Evolutionary conservation across 768 basidiomycete species (phyloP).

Genomic region (Lentinula sp.): DNA sequence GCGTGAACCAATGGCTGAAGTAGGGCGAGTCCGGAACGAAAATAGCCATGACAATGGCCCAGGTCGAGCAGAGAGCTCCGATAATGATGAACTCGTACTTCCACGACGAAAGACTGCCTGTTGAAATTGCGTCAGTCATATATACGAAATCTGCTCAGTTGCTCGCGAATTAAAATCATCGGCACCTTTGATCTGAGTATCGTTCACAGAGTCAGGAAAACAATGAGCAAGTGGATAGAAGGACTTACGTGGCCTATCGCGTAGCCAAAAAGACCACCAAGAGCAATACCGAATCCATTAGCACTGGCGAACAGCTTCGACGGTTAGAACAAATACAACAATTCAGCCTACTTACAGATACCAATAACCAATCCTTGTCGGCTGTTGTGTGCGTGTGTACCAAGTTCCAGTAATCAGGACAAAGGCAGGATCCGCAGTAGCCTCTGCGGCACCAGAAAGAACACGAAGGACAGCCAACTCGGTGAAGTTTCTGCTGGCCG

Average conservation of each 20-base stretch:
- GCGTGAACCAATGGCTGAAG: slow-evolving; percentile 23
- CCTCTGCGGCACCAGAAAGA: slow-evolving; percentile 28
- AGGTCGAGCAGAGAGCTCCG: slow-evolving; percentile 23
- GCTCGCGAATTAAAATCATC: too few species aligned
- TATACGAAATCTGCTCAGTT: too few species aligned
- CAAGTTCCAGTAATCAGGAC: slow-evolving; percentile 27
- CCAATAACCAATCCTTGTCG: slow-evolving; percentile 27
- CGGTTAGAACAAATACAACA: not conserved
- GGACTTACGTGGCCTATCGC: slow-evolving; percentile 14
- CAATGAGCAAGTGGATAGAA: not conserved
- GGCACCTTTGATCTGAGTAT: slow-evolving; percentile 5
- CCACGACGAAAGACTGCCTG: slow-evolving; percentile 6
- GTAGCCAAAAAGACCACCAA: slow-evolving; percentile 30
- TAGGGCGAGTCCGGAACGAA: slow-evolving; percentile 28
- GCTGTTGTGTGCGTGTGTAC: slow-evolving; percentile 34
- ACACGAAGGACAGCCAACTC: slow-evolving; percentile 30
- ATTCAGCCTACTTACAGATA: slow-evolving; percentile 17
- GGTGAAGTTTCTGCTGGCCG: slow-evolving; percentile 28
- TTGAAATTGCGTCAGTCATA: not conserved
- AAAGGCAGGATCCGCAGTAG: slow-evolving; percentile 19
- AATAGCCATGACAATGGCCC: slow-evolving; percentile 22
- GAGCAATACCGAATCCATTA: slow-evolving; percentile 34
- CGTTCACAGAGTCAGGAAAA: not conserved
- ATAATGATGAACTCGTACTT: slow-evolving; percentile 21
- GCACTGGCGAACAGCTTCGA: slow-evolving; percentile 11